Evolutionary conservation across 257 asterid genomes (phyloP).

Genomic region (Solanum etuberosum): DNA sequence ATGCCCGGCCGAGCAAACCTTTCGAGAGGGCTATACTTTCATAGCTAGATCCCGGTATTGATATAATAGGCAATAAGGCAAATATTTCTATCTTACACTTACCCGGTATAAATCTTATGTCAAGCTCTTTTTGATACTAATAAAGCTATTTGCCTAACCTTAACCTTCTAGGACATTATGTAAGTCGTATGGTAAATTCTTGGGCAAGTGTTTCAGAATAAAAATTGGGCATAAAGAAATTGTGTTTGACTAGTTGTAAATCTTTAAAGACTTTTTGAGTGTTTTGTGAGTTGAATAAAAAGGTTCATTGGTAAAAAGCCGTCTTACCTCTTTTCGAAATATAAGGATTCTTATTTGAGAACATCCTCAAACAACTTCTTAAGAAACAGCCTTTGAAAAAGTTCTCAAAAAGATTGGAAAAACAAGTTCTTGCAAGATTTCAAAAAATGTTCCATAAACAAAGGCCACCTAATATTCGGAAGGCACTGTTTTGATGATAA

Average conservation of each 20-base stretch:
- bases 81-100: not conserved
- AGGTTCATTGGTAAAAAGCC: not conserved
- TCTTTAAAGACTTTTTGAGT: not conserved
- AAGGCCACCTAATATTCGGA: not conserved
- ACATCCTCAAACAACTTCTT: not conserved
- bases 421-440: not conserved
- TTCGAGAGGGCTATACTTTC: not conserved
- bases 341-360: not conserved
- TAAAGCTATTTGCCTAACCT: not conserved
- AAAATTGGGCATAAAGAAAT: not conserved
- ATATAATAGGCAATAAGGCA: not conserved
- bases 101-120: not conserved
- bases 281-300: not conserved
- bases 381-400: not conserved
- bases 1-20: not conserved
- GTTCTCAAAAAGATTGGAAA: not conserved
- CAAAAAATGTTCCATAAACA: not conserved
- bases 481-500: not conserved
- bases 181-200: not conserved
- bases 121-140: not conserved
- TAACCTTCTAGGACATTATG: not conserved
- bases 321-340: not conserved
- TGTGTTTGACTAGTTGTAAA: not conserved
- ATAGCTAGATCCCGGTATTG: not conserved
- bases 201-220: not conserved